Evolutionary conservation across 2,329 filamentous ascomycete species (phyloP).

Genomic region (Aureobasidium lini): DNA sequence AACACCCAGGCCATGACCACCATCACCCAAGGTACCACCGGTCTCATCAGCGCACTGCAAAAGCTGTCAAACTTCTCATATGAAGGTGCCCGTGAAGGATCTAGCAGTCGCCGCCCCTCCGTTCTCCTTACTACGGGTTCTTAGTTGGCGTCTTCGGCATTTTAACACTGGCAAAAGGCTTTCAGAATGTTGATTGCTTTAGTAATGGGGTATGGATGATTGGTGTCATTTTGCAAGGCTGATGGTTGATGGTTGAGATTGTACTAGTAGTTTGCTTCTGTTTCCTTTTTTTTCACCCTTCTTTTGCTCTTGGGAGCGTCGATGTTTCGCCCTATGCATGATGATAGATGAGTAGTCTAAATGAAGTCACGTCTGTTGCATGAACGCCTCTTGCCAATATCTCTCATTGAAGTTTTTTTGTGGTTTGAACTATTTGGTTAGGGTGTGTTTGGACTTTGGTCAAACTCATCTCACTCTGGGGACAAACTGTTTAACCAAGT

Average conservation of each 20-base stretch:
- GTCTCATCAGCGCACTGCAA: constrained; percentile 8
- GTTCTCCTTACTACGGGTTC: constrained; percentile 8
- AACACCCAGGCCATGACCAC: constrained; percentile 85
- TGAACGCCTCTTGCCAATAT: neutral
- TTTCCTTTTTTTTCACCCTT: neutral
- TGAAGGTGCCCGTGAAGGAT: neutral
- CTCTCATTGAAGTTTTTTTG: neutral
- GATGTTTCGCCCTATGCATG: neutral
- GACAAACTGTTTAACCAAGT: too few relatives aligned
- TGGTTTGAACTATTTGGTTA: neutral
- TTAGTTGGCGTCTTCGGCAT: neutral
- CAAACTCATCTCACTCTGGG: neutral
- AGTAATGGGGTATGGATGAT: neutral
- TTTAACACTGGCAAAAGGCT: neutral
- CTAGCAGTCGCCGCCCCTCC: constrained; percentile 1
- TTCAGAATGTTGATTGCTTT: neutral
- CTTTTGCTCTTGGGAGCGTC: neutral
- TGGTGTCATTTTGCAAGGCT: too few relatives aligned
- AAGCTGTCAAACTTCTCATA: constrained; percentile 7
- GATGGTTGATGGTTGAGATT: neutral
- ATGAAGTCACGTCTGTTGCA: constrained; percentile 1
- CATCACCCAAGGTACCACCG: constrained; percentile 83
- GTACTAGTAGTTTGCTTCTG: neutral
- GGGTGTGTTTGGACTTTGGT: neutral
- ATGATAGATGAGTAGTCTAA: neutral